A percentile compares a stretch with the other conserved stretches of the same genome.
Evolutionary conservation across 148 eudicot species (phyloP).

Genomic region (Pharnaceum exiguum): DNA sequence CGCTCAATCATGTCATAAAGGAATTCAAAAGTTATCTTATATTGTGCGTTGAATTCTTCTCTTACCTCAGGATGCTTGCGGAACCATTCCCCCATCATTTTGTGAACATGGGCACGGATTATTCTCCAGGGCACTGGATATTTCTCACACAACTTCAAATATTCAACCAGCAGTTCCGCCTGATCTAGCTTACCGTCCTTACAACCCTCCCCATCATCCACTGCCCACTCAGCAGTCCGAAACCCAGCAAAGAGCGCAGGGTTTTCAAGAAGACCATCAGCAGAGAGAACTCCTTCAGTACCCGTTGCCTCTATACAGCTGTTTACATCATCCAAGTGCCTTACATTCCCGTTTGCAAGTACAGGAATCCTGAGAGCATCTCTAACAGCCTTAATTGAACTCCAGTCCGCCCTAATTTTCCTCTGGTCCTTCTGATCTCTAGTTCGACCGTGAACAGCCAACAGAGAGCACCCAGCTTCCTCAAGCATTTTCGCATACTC

Average conservation of each 20-base stretch:
- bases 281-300: conserved; percentile 87
- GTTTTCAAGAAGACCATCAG: conserved; percentile 90
- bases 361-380: conserved; percentile 78
- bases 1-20: conserved; percentile 60
- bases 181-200: conserved; percentile 58
- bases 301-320: conserved; percentile 73
- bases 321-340: conserved; percentile 80
- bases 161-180: conserved; percentile 62
- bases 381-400: conserved; percentile 59
- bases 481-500: conserved; percentile 88
- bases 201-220: conserved; percentile 22
- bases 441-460: conserved; percentile 96
- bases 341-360: conserved; percentile 81
- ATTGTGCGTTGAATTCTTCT: conserved; percentile 70
- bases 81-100: conserved; percentile 93
- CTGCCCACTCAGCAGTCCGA: conserved; percentile 76
- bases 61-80: conserved; percentile 67
- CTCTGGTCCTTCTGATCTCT: conserved; percentile 91
- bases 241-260: conserved; percentile 93
- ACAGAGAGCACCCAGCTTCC: conserved; percentile 90
- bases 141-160: conserved; percentile 75
- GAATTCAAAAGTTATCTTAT: conserved; percentile 62
- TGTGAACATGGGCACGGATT: conserved; percentile 84
- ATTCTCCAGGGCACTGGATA: conserved; percentile 97
- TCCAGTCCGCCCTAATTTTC: conserved; percentile 80